Percentiles rank a stretch among this genome's conserved stretches.
These are phyloP conservation scores for Fusarium sp. DNA, from an alignment of 2,329 filamentous ascomycete genomes.

Conservation along the genomic window DNA sequence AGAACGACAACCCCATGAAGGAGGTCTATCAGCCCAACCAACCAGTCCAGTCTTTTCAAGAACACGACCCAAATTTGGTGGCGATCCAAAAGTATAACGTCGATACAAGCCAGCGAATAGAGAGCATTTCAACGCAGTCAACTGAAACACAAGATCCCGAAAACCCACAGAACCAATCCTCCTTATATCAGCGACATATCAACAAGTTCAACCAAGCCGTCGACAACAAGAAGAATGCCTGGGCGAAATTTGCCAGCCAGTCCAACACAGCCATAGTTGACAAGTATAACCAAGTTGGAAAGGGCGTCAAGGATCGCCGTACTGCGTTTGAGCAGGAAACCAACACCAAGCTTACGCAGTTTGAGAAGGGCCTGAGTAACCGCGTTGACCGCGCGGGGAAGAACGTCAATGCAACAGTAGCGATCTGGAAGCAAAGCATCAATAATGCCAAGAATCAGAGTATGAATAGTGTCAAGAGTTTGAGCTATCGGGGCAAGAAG, in stretches of 20 bases:
- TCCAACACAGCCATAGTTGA: slow-evolving; percentile 24
- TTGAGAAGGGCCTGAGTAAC: slow-evolving; percentile 17
- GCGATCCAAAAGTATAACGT: neutral
- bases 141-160: neutral
- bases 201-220: slow-evolving; percentile 26
- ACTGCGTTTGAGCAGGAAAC: slow-evolving; percentile 20
- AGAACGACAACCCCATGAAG: neutral
- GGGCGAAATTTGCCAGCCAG: slow-evolving; percentile 11
- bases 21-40: neutral
- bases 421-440: slow-evolving; percentile 8
- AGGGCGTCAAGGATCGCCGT: slow-evolving; percentile 13
- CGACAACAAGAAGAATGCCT: slow-evolving; percentile 35
- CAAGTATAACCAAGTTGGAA: slow-evolving; percentile 6
- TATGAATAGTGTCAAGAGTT: slow-evolving; percentile 5
- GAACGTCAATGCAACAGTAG: slow-evolving; percentile 1
- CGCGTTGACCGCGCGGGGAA: slow-evolving; percentile 15
- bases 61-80: neutral
- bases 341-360: neutral
- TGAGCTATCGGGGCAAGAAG: slow-evolving; percentile 1
- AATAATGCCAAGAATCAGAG: slow-evolving; percentile 19
- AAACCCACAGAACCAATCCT: neutral
- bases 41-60: neutral
- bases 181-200: slow-evolving; percentile 11
- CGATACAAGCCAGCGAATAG: neutral
- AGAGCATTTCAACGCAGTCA: slow-evolving; percentile 3